These are phyloP conservation scores for Solanum acaule DNA, from an alignment of 257 asterid genomes.

Conservation along the genomic window DNA sequence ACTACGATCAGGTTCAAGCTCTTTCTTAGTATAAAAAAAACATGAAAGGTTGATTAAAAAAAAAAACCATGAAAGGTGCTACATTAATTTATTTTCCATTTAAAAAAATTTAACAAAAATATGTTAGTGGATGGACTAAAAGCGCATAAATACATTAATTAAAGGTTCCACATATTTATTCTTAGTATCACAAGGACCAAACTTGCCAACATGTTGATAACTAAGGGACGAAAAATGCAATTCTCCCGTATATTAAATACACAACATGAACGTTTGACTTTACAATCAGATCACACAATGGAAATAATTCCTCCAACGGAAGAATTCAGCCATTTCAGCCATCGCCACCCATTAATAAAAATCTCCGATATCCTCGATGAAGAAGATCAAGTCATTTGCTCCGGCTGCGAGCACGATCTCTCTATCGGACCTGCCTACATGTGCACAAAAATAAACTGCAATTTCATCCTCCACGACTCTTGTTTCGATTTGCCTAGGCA, in stretches of 20 bases:
- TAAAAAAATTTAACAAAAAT: neutral
- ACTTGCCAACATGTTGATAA: neutral
- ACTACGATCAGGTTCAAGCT: neutral
- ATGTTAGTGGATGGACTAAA: neutral
- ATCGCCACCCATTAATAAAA: slow-evolving; percentile 18
- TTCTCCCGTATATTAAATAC: neutral
- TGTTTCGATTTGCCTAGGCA: slow-evolving; percentile 26
- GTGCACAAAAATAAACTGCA: slow-evolving; percentile 22
- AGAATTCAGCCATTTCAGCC: slow-evolving; percentile 15
- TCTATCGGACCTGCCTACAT: slow-evolving; percentile 10
- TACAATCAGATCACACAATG: neutral
- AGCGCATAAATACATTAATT: neutral
- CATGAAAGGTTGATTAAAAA: too few relatives aligned
- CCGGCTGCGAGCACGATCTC: slow-evolving; percentile 21
- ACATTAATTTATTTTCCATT: neutral
- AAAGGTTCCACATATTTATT: neutral
- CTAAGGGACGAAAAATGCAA: neutral
- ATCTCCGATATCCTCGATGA: neutral
- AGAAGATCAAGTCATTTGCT: slow-evolving; percentile 15
- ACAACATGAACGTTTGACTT: neutral
- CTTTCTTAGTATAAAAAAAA: neutral
- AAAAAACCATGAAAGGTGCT: neutral
- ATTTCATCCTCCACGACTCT: slow-evolving; percentile 27
- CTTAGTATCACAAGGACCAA: neutral
- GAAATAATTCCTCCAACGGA: neutral